A percentile compares a stretch with the other conserved stretches of the same genome.
Evolutionary conservation across 192 early-diverging fungal species (phyloP).

Genomic region (Podila epigama): DNA sequence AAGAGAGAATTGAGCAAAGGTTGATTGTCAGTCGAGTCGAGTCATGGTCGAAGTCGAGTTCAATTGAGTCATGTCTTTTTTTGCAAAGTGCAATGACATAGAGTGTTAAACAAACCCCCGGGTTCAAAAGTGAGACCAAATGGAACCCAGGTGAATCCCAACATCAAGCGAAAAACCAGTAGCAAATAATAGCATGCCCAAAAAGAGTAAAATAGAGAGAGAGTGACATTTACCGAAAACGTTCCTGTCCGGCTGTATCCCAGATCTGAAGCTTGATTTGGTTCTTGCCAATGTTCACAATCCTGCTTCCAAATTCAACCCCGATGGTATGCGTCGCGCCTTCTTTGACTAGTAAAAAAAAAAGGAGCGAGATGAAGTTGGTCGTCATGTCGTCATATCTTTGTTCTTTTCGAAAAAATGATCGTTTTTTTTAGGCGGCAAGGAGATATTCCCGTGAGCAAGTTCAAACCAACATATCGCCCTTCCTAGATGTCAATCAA

Average conservation of each 20-base stretch:
- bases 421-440: too few species aligned
- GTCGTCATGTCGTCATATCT: too few species aligned
- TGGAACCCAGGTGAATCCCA: too few species aligned
- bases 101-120: background rate
- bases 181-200: too few species aligned
- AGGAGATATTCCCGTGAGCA: too few species aligned
- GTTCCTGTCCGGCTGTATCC: conserved; percentile 80
- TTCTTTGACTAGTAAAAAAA: conserved; percentile 56
- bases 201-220: background rate
- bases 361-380: background rate
- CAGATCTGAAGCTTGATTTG: conserved; percentile 75
- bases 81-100: background rate
- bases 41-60: too few species aligned
- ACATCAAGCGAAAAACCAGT: background rate
- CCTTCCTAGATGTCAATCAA: background rate
- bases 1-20: conserved; percentile 20
- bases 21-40: too few species aligned
- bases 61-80: too few species aligned
- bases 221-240: conserved; percentile 53
- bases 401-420: too few species aligned
- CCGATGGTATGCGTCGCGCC: conserved; percentile 80
- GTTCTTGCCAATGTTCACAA: conserved; percentile 71
- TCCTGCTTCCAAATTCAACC: conserved; percentile 80
- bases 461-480: too few species aligned
- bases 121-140: background rate